Evolutionary conservation across 768 basidiomycete genomes (phyloP), one percentile per base, ranked within the genome.

Genomic region (Boletus tomentosulus): DNA sequence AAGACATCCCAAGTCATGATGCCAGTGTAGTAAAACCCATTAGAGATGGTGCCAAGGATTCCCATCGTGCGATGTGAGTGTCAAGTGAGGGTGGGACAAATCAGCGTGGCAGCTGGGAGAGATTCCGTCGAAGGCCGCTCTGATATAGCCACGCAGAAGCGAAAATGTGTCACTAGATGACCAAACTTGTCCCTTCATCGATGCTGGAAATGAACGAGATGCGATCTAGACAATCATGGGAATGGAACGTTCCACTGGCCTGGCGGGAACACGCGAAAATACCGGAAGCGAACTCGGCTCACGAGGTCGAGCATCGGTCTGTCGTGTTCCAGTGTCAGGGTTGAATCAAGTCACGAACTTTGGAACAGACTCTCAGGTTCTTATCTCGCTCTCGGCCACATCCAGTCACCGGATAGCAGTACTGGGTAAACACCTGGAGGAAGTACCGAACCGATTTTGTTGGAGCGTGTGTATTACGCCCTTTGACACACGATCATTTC

Each of bases 21-120:
- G 12, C 58, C 38, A 1, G 38, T 50, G 15, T 51, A 31, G 28
- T 46, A 62, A 31, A 62, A 39, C 3, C 27, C 27, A 15, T 41
- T 46, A 2, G 65, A 55, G 12, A 65, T 2, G 2, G 34, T 7
- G 27, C 38, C 54, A 25, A 65, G 1, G 28, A 64, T 22, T 0
- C 48, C 52, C 65, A 67, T 67, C 13, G 34, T 50, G 16, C 8
- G 24, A 13, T 45, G 38, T 11, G 44, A 30, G 19, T 3, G 37
- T 27, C 3, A 22, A 13, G 38, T 12, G 41, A 16, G 66, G 75
- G 76, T 55, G 71, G 71, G 19, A 22, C 42, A 44, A 39, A 3
- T 3, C n/a, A 16, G 9, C n/a, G n/a, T 8, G 38, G n/a, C n/a
- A n/a, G n/a, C n/a, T n/a, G n/a, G n/a, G n/a, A n/a, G n/a, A n/a